Percentiles rank a stretch among this genome's conserved stretches.
phyloP scores from a whole-genome alignment of 805 yeast species.

The Barnettozyma siamensis region DNA sequence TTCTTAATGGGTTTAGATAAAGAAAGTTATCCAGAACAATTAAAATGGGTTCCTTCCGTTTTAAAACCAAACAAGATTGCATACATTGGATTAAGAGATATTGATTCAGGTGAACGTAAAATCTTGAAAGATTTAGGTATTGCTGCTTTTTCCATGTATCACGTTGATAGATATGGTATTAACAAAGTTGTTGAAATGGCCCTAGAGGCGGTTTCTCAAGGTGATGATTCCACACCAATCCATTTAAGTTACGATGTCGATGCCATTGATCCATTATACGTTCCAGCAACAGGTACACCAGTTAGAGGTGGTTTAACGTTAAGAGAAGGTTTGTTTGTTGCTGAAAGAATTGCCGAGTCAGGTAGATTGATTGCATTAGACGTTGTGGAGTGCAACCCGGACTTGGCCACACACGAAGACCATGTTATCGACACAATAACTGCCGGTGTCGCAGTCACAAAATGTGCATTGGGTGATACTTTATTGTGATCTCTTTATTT shows the following conservation, averaged over 20 bases:
- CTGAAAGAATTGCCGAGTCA: constrained; percentile 86
- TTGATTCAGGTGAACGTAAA: constrained; percentile 78
- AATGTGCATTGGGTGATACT: constrained; percentile 94
- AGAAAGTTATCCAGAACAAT: constrained; percentile 63
- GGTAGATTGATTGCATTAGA: constrained; percentile 88
- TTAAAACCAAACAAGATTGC: constrained; percentile 70
- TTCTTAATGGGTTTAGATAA: constrained; percentile 79
- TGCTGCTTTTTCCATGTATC: constrained; percentile 91
- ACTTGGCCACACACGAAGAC: constrained; percentile 67
- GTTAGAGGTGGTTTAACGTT: constrained; percentile 94
- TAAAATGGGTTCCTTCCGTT: constrained; percentile 72
- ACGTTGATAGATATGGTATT: constrained; percentile 90
- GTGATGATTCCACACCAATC: constrained; percentile 66
- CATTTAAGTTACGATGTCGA: constrained; percentile 94
- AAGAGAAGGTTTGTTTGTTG: constrained; percentile 89
- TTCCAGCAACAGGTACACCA: constrained; percentile 97
- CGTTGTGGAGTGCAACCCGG: constrained; percentile 91
- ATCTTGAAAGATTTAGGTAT: constrained; percentile 67
- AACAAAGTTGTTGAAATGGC: constrained; percentile 92
- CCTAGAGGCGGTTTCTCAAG: constrained; percentile 48
- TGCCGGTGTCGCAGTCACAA: constrained; percentile 85
- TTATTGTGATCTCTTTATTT: constrained; percentile 28
- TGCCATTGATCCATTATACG: constrained; percentile 90
- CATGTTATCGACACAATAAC: constrained; percentile 81
- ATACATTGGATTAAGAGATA: constrained; percentile 91